A percentile compares a stretch with the other conserved stretches of the same genome.
Conservation (phyloP, 768 basidiomycete genomes). For the Trametes maxima region DNA sequence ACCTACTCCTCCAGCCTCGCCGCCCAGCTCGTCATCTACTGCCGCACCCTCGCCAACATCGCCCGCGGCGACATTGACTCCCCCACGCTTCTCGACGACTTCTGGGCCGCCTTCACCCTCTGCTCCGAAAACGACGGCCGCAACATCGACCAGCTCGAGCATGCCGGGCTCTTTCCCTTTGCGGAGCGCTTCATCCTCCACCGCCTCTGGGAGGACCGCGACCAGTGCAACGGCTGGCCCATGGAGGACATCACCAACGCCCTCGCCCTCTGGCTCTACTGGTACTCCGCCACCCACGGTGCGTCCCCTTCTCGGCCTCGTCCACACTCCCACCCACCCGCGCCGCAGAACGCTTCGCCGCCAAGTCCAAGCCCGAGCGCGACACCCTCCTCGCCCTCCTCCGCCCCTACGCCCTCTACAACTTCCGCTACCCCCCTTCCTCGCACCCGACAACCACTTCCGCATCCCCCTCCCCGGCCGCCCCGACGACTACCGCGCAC, state of each 20-base stretch:
- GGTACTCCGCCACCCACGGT: conserved; percentile 59
- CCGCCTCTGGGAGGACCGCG: conserved; percentile 45
- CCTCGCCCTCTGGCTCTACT: conserved; percentile 63
- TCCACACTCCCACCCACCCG: no score
- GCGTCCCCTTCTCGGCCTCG: conserved; percentile 23
- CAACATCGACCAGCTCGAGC: conserved; percentile 52
- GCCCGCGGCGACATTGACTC: conserved; percentile 36
- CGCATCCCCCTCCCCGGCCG: conserved; percentile 46
- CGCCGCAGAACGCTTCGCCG: conserved; percentile 16
- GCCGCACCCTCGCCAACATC: conserved; percentile 33
- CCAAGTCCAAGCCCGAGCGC: conserved; percentile 29
- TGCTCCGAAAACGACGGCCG: conserved; percentile 68
- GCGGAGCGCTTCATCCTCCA: conserved; percentile 47
- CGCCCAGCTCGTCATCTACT: conserved; percentile 44
- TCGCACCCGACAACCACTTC: conserved; percentile 66
- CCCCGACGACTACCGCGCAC: conserved; percentile 19
- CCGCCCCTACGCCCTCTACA: conserved; percentile 47
- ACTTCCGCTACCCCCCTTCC: conserved; percentile 54
- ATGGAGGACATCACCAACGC: conserved; percentile 49
- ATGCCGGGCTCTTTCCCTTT: conserved; percentile 50
- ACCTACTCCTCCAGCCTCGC: conserved; percentile 42
- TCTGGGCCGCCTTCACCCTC: conserved; percentile 56
- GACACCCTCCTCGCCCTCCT: conserved; percentile 36
- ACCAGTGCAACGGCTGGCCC: conserved; percentile 54
- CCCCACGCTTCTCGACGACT: conserved; percentile 35